phyloP scores from a whole-genome alignment of 1,284 basidiomycete species.

The Pseudozyma hubeiensis region DNA sequence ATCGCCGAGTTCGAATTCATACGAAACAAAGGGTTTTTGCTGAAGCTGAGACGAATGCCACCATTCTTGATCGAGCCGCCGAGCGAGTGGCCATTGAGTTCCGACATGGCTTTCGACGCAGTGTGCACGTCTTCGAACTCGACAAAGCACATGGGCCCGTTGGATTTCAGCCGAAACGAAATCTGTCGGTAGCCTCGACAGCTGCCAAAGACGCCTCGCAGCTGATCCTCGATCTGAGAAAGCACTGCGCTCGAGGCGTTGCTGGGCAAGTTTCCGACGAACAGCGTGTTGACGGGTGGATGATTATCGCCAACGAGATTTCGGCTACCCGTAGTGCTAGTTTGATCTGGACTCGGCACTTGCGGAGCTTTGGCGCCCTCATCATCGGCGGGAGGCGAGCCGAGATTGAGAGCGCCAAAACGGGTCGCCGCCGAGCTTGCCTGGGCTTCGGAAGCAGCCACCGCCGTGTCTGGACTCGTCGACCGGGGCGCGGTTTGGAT shows the following conservation, averaged over 20 bases:
- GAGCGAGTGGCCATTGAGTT: conserved; percentile 90
- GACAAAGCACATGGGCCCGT: conserved; percentile 93
- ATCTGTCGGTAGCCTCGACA: conserved; percentile 88
- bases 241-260: conserved; percentile 66
- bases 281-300: conserved; percentile 60
- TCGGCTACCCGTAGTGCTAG: conserved; percentile 48
- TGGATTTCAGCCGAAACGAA: conserved; percentile 93
- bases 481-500: conserved; percentile 29
- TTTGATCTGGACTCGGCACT: conserved; percentile 37
- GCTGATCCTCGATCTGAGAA: conserved; percentile 83
- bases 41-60: conserved; percentile 90
- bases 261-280: conserved; percentile 61
- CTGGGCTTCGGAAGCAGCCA: conserved; percentile 8
- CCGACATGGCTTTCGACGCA: conserved; percentile 85
- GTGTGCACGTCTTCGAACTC: conserved; percentile 89
- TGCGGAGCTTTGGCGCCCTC: conserved; percentile 24
- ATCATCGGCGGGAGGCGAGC: conserved; percentile 40
- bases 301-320: conserved; percentile 57
- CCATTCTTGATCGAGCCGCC: conserved; percentile 87
- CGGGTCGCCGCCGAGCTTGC: conserved; percentile 26
- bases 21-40: conserved; percentile 61
- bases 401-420: conserved; percentile 52
- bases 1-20: conserved; percentile 50
- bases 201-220: conserved; percentile 82
- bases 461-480: conserved; percentile 21